These are phyloP conservation scores for Mycena pura DNA, from an alignment of 768 basidiomycete species.

Conservation along the genomic window DNA sequence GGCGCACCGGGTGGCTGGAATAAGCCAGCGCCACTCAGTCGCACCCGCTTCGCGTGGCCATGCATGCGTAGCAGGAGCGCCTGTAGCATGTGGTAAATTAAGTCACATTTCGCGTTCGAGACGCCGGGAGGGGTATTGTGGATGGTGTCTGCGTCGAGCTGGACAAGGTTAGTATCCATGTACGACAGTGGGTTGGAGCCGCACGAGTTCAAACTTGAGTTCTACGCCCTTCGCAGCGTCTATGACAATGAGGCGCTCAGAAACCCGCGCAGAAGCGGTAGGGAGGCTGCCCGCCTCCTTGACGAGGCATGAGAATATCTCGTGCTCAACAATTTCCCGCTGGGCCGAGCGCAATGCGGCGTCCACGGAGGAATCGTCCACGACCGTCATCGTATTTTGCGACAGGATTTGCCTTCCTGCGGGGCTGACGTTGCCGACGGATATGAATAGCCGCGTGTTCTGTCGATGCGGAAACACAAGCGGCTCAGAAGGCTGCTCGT, in stretches of 20 bases:
- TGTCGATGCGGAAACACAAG: conserved; percentile 73
- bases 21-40: conserved; percentile 39
- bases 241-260: conserved; percentile 77
- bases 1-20: conserved; percentile 24
- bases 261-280: conserved; percentile 78
- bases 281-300: conserved; percentile 79
- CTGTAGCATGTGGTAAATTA: conserved; percentile 70
- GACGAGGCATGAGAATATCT: conserved; percentile 78
- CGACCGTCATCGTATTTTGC: conserved; percentile 43
- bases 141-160: conserved; percentile 43
- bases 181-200: conserved; percentile 34
- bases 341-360: conserved; percentile 64
- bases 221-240: conserved; percentile 77
- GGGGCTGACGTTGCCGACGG: conserved; percentile 45
- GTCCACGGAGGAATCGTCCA: conserved; percentile 51
- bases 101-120: conserved; percentile 57
- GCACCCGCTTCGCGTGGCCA: conserved; percentile 49
- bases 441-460: conserved; percentile 67
- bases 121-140: conserved; percentile 20
- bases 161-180: not conserved
- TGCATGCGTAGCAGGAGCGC: conserved; percentile 72
- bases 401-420: conserved; percentile 41
- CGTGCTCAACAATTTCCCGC: conserved; percentile 78
- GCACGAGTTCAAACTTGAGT: conserved; percentile 76
- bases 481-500: conserved; percentile 47